These are phyloP conservation scores for Westerdykella sp. DNA, from an alignment of 2,329 filamentous ascomycete species.

Conservation along the genomic window DNA sequence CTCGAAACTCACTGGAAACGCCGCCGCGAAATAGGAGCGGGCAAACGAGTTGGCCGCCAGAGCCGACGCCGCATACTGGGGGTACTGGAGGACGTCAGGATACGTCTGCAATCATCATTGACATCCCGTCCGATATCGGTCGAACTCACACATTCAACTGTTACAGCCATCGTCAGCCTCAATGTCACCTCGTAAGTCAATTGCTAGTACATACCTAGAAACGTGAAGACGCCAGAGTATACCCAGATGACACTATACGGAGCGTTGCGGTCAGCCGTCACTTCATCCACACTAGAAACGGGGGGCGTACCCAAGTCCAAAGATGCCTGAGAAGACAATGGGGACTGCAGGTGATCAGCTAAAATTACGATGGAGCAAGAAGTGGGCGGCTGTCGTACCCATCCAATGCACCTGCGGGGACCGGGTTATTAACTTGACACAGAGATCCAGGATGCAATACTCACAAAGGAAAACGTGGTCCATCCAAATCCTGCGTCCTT, in stretches of 20 bases:
- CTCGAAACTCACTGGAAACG: slow-evolving; percentile 33
- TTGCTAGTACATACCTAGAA: slow-evolving; percentile 43
- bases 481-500: slow-evolving; percentile 61
- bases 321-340: slow-evolving; percentile 45
- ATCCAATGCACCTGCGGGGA: slow-evolving; percentile 45
- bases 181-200: neutral
- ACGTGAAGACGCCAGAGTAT: slow-evolving; percentile 82
- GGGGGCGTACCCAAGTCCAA: slow-evolving; percentile 39
- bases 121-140: slow-evolving; percentile 20
- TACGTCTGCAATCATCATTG: slow-evolving; percentile 1
- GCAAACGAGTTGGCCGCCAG: slow-evolving; percentile 48
- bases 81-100: slow-evolving; percentile 38
- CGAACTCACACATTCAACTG: slow-evolving; percentile 51
- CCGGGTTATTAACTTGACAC: slow-evolving; percentile 27
- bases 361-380: slow-evolving; percentile 20
- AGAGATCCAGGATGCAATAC: slow-evolving; percentile 55
- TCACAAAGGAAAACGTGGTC: slow-evolving; percentile 68
- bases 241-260: slow-evolving; percentile 61
- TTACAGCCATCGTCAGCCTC: neutral
- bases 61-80: slow-evolving; percentile 45
- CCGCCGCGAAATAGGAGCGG: slow-evolving; percentile 44
- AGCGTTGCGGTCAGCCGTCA: slow-evolving; percentile 27
- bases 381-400: slow-evolving; percentile 34
- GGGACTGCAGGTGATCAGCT: slow-evolving; percentile 40
- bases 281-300: slow-evolving; percentile 17